These are phyloP conservation scores for Anisodus tanguticus DNA, from an alignment of 257 asterid genomes.

Conservation along the genomic window DNA sequence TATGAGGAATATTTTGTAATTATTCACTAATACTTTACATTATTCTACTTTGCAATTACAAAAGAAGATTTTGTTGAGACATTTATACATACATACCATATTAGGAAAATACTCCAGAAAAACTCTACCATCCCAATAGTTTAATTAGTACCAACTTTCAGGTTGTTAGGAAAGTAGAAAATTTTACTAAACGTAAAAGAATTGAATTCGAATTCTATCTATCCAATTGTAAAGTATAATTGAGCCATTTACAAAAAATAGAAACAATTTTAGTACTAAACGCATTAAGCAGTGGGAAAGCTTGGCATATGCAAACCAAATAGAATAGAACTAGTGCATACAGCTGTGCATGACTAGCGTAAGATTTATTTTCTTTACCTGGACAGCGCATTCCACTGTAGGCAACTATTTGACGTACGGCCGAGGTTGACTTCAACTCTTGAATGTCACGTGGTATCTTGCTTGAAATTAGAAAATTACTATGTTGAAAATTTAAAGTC, in stretches of 20 bases:
- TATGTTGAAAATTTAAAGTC: not conserved
- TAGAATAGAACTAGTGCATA: slow-evolving; percentile 27
- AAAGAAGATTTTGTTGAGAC: not conserved
- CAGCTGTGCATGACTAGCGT: slow-evolving; percentile 19
- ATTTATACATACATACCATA: not conserved
- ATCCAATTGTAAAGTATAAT: not conserved
- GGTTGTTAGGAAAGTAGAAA: not conserved
- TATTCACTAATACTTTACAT: not conserved
- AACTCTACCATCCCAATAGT: not conserved
- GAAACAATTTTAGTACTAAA: not conserved
- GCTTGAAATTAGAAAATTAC: not conserved
- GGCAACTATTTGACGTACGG: not conserved
- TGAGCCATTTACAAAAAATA: not conserved
- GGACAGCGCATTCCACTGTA: not conserved
- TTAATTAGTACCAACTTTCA: not conserved
- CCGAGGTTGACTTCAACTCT: slow-evolving; percentile 7
- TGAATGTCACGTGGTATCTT: slow-evolving; percentile 20
- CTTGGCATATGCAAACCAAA: not conserved
- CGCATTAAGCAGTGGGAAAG: slow-evolving; percentile 20
- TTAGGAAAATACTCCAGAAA: not conserved
- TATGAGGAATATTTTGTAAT: too few species aligned
- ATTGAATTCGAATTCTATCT: not conserved
- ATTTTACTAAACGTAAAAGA: not conserved
- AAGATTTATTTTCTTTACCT: not conserved
- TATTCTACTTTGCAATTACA: not conserved